Conservation (phyloP, 208 protist species). For the Endotrypanum monterogeii region DNA sequence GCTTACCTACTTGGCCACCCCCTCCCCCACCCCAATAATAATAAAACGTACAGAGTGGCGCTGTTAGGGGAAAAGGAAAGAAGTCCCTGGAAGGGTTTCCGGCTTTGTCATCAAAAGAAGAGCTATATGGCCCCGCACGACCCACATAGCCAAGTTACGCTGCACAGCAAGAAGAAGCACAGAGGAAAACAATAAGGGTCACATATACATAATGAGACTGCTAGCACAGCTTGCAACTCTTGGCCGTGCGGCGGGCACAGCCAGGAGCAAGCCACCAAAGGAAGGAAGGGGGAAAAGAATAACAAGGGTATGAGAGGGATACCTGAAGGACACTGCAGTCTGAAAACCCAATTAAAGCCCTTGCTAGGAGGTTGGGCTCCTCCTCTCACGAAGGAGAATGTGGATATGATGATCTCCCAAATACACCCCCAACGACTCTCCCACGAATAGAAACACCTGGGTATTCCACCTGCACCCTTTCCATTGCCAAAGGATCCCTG, state of each 20-base stretch:
- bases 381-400: neutral
- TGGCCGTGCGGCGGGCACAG: neutral
- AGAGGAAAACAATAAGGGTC: constrained; percentile 4
- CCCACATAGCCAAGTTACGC: too few species aligned
- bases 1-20: neutral
- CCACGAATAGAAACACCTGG: neutral
- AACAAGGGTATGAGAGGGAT: neutral
- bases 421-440: neutral
- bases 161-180: neutral
- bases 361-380: too few species aligned
- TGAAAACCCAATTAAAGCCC: neutral
- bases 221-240: neutral
- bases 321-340: neutral
- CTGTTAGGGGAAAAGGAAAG: neutral
- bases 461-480: neutral
- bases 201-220: constrained; percentile 1
- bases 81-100: neutral
- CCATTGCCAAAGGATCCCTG: neutral
- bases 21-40: too few species aligned
- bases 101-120: neutral
- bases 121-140: neutral
- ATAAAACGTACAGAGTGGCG: neutral
- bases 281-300: constrained; percentile 11
- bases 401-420: neutral
- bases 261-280: neutral